Percentiles rank a stretch among this genome's conserved stretches.
Evolutionary conservation across 495 filamentous ascomycete genomes (phyloP).

Genomic region (Neurospora discreta): DNA sequence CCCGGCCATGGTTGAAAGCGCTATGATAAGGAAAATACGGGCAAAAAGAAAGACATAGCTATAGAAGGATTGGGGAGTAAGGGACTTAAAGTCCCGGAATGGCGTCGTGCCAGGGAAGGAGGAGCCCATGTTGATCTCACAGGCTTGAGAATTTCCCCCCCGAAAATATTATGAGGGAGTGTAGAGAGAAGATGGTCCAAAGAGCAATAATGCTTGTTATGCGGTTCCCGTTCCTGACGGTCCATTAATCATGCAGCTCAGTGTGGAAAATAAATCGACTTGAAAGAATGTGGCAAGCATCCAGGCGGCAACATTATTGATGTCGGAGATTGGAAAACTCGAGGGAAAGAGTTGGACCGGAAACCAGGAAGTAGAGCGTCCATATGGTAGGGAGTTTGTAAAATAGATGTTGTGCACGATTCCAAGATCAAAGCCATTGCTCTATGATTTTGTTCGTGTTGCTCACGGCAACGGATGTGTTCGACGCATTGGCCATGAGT

Average conservation of each 20-base stretch:
- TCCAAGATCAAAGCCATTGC: neutral
- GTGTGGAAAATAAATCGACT: neutral
- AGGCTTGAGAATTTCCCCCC: neutral
- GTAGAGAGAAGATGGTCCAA: neutral
- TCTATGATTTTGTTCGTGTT: neutral
- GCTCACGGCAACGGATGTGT: neutral
- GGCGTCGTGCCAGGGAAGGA: neutral
- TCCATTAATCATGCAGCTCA: neutral
- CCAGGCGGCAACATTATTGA: neutral
- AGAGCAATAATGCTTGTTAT: neutral
- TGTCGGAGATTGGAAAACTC: neutral
- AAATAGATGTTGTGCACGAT: neutral
- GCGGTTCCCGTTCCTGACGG: neutral
- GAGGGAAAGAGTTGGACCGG: neutral
- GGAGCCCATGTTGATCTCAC: neutral
- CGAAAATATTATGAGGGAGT: neutral
- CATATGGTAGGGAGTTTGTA: neutral
- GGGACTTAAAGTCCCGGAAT: neutral
- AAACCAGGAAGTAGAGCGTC: neutral
- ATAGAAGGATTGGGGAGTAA: neutral
- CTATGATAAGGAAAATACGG: neutral
- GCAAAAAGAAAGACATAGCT: neutral
- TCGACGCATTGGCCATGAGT: neutral
- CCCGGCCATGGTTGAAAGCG: slow-evolving; percentile 62
- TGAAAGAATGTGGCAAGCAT: neutral